These are phyloP conservation scores for Naganishia vaughanmartiniae DNA, from an alignment of 768 basidiomycete species.

Conservation along the genomic window DNA sequence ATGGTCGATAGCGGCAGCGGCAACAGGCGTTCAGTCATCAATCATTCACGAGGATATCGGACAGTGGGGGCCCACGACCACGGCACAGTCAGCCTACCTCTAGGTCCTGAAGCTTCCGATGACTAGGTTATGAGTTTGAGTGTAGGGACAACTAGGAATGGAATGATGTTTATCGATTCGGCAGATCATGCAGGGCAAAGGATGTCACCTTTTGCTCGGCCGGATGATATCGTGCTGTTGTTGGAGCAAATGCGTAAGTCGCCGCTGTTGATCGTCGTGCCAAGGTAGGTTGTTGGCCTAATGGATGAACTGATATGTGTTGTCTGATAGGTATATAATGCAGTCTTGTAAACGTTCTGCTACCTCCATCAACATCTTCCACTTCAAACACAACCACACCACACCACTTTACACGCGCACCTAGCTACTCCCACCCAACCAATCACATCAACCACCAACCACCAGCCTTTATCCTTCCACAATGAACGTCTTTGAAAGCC, in stretches of 20 bases:
- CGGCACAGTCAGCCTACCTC: no score
- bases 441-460: background rate
- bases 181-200: no score
- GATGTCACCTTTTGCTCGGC: background rate
- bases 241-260: no score
- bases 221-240: background rate
- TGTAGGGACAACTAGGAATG: background rate
- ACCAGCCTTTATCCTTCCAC: background rate
- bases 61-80: background rate
- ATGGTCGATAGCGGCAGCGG: no score
- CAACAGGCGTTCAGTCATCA: no score
- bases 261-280: background rate
- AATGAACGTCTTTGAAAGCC: slow-evolving; percentile 27
- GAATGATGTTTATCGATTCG: background rate
- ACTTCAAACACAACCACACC: background rate
- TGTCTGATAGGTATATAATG: slow-evolving; percentile 1
- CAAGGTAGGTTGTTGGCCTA: no score
- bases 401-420: background rate
- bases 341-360: no score
- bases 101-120: background rate
- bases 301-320: no score
- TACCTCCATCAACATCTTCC: no score
- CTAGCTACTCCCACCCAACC: background rate
- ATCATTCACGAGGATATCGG: background rate
- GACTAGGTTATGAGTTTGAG: background rate